These are phyloP conservation scores for Calonectria ilicicola DNA, from an alignment of 2,329 filamentous ascomycete genomes.

Conservation along the genomic window DNA sequence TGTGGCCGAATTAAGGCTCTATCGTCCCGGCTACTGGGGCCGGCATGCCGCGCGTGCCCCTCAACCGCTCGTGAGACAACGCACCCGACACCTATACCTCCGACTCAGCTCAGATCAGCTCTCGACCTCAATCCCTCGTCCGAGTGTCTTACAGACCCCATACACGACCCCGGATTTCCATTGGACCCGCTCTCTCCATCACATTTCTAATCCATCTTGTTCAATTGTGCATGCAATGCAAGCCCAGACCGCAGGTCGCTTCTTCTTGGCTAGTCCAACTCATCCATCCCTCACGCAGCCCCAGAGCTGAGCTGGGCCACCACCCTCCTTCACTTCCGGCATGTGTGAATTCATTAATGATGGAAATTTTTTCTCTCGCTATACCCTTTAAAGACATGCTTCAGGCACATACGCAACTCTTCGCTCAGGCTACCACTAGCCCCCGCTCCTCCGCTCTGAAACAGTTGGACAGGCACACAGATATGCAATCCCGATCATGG, in stretches of 20 bases:
- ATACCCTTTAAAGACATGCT: background rate
- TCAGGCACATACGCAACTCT: background rate
- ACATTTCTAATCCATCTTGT: background rate
- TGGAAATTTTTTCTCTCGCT: background rate
- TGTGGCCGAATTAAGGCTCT: background rate
- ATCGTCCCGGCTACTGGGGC: background rate
- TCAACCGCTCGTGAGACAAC: background rate
- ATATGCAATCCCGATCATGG: background rate
- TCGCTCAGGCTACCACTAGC: background rate
- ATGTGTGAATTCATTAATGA: no score
- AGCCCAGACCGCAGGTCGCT: no score
- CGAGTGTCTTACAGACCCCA: background rate
- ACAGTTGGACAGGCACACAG: constrained; percentile 5
- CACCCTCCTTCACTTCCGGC: background rate
- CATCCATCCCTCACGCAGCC: background rate
- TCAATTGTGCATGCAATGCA: background rate
- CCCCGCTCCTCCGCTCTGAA: background rate
- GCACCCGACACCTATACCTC: background rate
- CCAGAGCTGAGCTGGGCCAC: background rate
- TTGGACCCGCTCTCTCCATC: background rate
- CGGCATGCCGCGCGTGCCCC: background rate
- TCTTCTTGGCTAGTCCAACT: background rate
- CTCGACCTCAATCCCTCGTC: background rate
- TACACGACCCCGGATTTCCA: background rate
- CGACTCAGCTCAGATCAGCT: background rate